Percentiles rank a stretch among this genome's conserved stretches.
Evolutionary conservation across 2,329 filamentous ascomycete species (phyloP).

Genomic region (Chrysoporthe cubensis): DNA sequence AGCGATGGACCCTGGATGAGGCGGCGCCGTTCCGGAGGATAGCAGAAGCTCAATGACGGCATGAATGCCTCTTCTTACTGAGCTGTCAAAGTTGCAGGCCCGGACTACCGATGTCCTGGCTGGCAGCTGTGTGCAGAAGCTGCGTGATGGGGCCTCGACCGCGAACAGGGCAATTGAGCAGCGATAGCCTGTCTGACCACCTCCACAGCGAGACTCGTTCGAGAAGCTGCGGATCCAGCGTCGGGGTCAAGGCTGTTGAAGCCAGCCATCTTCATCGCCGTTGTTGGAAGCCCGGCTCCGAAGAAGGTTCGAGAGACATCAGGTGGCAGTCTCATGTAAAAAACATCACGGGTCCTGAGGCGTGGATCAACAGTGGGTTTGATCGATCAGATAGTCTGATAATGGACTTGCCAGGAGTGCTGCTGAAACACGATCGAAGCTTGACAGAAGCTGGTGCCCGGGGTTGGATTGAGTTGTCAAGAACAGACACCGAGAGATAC

Average conservation of each 20-base stretch:
- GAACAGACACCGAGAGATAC: background rate
- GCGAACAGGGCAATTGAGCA: background rate
- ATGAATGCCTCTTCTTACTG: background rate
- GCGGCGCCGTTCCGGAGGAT: background rate
- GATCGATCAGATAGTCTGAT: conserved; percentile 6
- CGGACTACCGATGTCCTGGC: background rate
- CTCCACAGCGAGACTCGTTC: background rate
- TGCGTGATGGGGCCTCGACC: background rate
- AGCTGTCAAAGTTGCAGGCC: background rate
- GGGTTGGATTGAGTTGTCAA: background rate
- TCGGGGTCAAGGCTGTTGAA: background rate
- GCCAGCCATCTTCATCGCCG: background rate
- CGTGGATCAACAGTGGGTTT: background rate
- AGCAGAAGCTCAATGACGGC: background rate
- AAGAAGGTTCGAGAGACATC: background rate
- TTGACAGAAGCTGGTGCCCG: background rate
- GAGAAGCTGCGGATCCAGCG: conserved; percentile 1
- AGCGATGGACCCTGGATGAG: conserved; percentile 6
- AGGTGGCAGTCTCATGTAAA: conserved; percentile 11
- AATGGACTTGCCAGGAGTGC: background rate
- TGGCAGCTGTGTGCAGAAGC: background rate
- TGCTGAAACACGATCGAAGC: conserved; percentile 5
- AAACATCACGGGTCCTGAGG: background rate
- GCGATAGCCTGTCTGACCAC: background rate
- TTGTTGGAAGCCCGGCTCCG: background rate